Conservation (phyloP, 345 rosid genomes). For the Rhizophora apiculata region DNA sequence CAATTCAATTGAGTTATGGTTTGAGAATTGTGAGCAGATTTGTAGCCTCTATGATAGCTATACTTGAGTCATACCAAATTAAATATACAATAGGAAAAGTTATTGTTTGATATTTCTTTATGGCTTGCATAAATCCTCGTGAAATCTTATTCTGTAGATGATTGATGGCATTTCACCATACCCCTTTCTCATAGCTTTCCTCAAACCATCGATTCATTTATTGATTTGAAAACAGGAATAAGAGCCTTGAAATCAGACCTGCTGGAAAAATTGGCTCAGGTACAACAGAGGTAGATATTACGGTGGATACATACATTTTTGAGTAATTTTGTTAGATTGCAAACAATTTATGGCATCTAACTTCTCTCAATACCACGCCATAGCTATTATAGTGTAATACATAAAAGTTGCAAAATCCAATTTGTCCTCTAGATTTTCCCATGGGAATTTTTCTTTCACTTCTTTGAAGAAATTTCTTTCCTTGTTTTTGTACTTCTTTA, state of each 20-base stretch:
- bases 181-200: neutral
- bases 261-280: constrained; percentile 77
- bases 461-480: neutral
- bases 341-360: neutral
- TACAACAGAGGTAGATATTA: constrained; percentile 69
- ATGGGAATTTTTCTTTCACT: neutral
- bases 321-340: too few relatives aligned
- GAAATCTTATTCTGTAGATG: neutral
- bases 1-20: too few relatives aligned
- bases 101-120: neutral
- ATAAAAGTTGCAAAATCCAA: too few relatives aligned
- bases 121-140: neutral
- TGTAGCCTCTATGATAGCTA: too few relatives aligned
- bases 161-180: neutral
- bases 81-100: too few relatives aligned
- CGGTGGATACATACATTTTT: neutral
- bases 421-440: neutral
- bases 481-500: neutral
- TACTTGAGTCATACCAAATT: too few relatives aligned
- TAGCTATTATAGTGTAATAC: too few relatives aligned
- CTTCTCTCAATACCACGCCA: too few relatives aligned
- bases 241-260: constrained; percentile 52
- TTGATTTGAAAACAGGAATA: constrained; percentile 42
- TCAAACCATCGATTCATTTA: constrained; percentile 5
- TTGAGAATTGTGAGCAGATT: too few relatives aligned